A percentile compares a stretch with the other conserved stretches of the same genome.
Conservation (phyloP, 2,329 filamentous ascomycete species). For the Phaeosphaeria sp. region DNA sequence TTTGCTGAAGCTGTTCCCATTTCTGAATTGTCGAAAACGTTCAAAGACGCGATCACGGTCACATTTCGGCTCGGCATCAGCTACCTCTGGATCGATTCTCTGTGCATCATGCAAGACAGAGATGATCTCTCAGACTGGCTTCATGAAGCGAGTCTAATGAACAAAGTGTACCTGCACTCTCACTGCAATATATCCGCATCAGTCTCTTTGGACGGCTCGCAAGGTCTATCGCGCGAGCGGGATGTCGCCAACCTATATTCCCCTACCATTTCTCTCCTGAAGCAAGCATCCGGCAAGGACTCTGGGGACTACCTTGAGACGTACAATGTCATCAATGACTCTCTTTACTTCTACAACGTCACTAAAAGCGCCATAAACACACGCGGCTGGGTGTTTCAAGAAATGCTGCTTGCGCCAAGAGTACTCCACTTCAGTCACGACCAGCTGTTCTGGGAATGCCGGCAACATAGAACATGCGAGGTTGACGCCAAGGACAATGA, state of each 20-base stretch:
- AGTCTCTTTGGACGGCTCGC: conserved; percentile 4
- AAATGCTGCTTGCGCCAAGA: conserved; percentile 22
- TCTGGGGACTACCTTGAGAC: not conserved
- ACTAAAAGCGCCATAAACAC: not conserved
- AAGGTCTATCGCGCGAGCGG: conserved; percentile 10
- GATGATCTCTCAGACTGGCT: conserved; percentile 2
- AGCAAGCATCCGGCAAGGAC: no score
- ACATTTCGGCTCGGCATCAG: conserved; percentile 11
- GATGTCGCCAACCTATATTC: not conserved
- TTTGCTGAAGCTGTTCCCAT: not conserved
- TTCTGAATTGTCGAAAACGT: conserved; percentile 13
- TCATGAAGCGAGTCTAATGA: conserved; percentile 11
- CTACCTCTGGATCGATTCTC: no score
- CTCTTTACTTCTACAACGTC: not conserved
- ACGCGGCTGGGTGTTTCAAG: conserved; percentile 18
- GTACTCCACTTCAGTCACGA: conserved; percentile 18
- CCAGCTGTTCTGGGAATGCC: conserved; percentile 30
- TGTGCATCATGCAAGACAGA: conserved; percentile 18
- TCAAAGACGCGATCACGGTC: conserved; percentile 23
- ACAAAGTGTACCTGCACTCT: conserved; percentile 12
- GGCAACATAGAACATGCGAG: conserved; percentile 8
- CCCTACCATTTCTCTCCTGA: not conserved
- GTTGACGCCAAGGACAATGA: no score
- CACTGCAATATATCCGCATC: conserved; percentile 13
- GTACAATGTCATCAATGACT: not conserved